Percentiles rank a stretch among this genome's conserved stretches.
Conservation (phyloP, 2,329 filamentous ascomycete genomes). For the Talaromyces sp. region DNA sequence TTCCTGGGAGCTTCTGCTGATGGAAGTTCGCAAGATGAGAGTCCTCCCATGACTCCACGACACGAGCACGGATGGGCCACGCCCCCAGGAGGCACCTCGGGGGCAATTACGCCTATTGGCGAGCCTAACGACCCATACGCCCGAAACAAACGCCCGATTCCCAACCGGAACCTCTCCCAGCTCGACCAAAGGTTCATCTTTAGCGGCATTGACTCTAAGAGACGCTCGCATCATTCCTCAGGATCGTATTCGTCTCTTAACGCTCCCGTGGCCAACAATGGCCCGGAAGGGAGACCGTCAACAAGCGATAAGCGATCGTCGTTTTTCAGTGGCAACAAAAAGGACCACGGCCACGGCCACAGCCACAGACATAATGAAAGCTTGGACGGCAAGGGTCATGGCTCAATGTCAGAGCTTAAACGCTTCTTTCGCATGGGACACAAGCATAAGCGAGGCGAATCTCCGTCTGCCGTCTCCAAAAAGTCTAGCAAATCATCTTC, state of each 20-base stretch:
- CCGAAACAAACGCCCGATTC: conserved; percentile 71
- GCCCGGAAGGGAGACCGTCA: neutral
- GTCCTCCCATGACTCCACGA: conserved; percentile 57
- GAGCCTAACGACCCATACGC: conserved; percentile 83
- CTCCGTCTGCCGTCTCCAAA: conserved; percentile 58
- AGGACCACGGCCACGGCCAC: conserved; percentile 28
- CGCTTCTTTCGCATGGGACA: conserved; percentile 81
- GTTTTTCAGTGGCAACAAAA: conserved; percentile 50
- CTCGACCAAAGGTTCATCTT: conserved; percentile 85
- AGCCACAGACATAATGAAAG: conserved; percentile 28
- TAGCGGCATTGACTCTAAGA: conserved; percentile 65
- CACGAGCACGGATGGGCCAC: conserved; percentile 43
- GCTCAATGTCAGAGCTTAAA: conserved; percentile 92
- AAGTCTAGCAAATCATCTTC: conserved; percentile 45
- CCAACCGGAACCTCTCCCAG: conserved; percentile 59
- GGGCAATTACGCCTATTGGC: conserved; percentile 72
- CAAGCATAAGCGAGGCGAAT: conserved; percentile 61
- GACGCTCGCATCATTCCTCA: conserved; percentile 51
- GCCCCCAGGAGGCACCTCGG: conserved; percentile 55
- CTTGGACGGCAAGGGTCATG: conserved; percentile 53
- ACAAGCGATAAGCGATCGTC: conserved; percentile 49
- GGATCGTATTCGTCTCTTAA: neutral
- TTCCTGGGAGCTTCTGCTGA: conserved; percentile 55
- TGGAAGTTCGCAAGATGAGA: conserved; percentile 53
- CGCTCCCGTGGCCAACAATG: conserved; percentile 1